These are phyloP conservation scores for Aureobasidium sp. DNA, from an alignment of 2,329 filamentous ascomycete genomes.

Conservation along the genomic window DNA sequence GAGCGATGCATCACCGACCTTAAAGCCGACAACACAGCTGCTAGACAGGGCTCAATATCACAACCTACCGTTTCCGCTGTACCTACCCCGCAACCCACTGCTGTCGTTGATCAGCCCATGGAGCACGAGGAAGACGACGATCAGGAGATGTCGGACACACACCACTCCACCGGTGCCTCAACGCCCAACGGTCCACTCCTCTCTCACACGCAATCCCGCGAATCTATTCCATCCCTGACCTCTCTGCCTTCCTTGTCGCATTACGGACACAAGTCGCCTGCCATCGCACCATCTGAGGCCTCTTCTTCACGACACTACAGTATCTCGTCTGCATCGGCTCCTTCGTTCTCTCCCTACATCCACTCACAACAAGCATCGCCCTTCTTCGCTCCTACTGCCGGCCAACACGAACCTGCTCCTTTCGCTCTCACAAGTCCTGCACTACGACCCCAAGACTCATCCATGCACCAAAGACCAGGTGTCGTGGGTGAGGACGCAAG, in stretches of 20 bases:
- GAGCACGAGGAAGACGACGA: slow-evolving; percentile 25
- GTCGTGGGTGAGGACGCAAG: neutral
- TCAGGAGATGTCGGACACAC: slow-evolving; percentile 34
- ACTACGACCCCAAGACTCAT: slow-evolving; percentile 24
- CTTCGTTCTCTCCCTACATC: slow-evolving; percentile 30
- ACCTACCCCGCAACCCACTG: neutral
- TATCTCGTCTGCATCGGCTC: slow-evolving; percentile 32
- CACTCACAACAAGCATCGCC: slow-evolving; percentile 50
- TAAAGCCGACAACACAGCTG: slow-evolving; percentile 48
- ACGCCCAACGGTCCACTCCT: slow-evolving; percentile 19
- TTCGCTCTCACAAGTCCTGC: slow-evolving; percentile 30
- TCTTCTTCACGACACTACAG: slow-evolving; percentile 34
- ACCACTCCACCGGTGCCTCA: slow-evolving; percentile 12
- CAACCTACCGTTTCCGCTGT: neutral
- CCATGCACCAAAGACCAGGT: neutral
- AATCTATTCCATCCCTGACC: slow-evolving; percentile 10
- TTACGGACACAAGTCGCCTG: slow-evolving; percentile 28
- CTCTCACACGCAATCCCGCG: slow-evolving; percentile 17
- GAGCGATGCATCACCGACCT: slow-evolving; percentile 80
- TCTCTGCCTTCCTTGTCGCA: slow-evolving; percentile 12
- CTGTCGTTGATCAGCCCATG: slow-evolving; percentile 23
- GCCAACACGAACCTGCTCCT: slow-evolving; percentile 19
- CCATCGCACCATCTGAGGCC: slow-evolving; percentile 33
- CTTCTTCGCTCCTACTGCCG: slow-evolving; percentile 46
- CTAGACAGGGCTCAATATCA: slow-evolving; percentile 2